Conservation (phyloP, 1,284 basidiomycete species). For the Sparassis latifolia region DNA sequence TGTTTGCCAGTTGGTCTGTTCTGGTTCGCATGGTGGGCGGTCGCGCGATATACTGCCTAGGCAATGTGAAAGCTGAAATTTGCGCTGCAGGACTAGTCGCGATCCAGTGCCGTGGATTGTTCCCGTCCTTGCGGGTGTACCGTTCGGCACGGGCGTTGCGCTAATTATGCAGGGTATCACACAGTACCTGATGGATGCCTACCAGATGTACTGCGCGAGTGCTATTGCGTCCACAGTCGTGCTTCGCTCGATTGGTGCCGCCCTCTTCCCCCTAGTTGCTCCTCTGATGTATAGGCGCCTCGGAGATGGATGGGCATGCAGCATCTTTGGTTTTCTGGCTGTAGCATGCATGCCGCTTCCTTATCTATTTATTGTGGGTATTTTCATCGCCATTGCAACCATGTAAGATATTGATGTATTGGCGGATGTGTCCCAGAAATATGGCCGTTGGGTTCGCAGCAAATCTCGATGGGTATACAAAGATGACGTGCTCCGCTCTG, state of each 20-base stretch:
- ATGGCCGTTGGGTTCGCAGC: conserved; percentile 51
- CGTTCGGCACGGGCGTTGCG: conserved; percentile 58
- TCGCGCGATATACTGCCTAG: neutral
- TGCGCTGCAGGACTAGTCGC: conserved; percentile 41
- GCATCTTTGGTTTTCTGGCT: conserved; percentile 53
- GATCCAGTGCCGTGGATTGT: conserved; percentile 56
- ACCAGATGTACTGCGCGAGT: conserved; percentile 56
- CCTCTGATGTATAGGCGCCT: conserved; percentile 50
- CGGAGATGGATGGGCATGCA: conserved; percentile 62
- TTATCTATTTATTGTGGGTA: conserved; percentile 40
- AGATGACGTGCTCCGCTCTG: no score
- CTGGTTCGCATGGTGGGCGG: conserved; percentile 45
- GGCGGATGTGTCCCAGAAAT: conserved; percentile 32
- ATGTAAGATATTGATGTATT: neutral
- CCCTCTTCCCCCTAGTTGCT: conserved; percentile 57
- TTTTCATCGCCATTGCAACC: neutral
- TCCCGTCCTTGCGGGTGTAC: conserved; percentile 54
- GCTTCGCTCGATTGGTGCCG: conserved; percentile 56
- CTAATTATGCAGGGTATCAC: conserved; percentile 53
- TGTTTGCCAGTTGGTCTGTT: conserved; percentile 57
- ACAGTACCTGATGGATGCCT: conserved; percentile 64
- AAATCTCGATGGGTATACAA: conserved; percentile 44
- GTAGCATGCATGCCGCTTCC: conserved; percentile 51
- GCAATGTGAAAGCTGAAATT: neutral
- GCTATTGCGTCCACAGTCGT: conserved; percentile 69